Evolutionary conservation across 2,329 filamentous ascomycete species (phyloP), one percentile per base, ranked within the genome.

Genomic region (Aspergillus tanneri): DNA sequence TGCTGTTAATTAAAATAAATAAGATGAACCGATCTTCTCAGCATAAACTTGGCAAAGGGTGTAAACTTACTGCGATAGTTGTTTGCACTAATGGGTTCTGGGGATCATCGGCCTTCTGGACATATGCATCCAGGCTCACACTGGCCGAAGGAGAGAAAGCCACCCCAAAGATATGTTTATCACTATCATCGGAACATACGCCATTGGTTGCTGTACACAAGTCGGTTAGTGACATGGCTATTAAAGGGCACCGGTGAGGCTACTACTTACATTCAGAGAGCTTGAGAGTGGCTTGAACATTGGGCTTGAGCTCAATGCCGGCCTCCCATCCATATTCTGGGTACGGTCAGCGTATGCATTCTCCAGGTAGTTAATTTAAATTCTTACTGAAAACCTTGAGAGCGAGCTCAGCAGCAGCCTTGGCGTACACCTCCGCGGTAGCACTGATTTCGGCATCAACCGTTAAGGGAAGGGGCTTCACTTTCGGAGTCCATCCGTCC

Each of bases 281-380:
- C 22, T 38, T 25, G 30, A 56, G 32, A 7, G 40, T 49, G 16
- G 47, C 55, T 14, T 45, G 49, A 1, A 54, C 19, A 28, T 46
- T 52, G 24, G 56, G 56, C 32, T 51, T 55, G 21, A 59, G 36
- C 23, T 59, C 49, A 19, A 59, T 18, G 8, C 56, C 56, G 2
- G 50, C 53, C 37, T 54, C 44, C 32, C 48, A 59, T n/a, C 56
- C 56, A 8, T 53, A 48, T 2, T 37, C 54, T 58, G 35, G 3
- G 18, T 9, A 39, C n/a, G 28, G 39, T 54, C 23, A 54, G 49
- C 25, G 23, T 14, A 12, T 37, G 6, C 4, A 19, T 19, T 6
- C 14, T 5, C 28, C 18, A 44, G 8, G 14, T 18, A 7, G 12
- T 2, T 16, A 9, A 23, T 24, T n/a, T 5, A 14, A 49, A 37